These are phyloP conservation scores for Kodamaea sp. DNA, from an alignment of 1,139 yeast species.

Conservation along the genomic window DNA sequence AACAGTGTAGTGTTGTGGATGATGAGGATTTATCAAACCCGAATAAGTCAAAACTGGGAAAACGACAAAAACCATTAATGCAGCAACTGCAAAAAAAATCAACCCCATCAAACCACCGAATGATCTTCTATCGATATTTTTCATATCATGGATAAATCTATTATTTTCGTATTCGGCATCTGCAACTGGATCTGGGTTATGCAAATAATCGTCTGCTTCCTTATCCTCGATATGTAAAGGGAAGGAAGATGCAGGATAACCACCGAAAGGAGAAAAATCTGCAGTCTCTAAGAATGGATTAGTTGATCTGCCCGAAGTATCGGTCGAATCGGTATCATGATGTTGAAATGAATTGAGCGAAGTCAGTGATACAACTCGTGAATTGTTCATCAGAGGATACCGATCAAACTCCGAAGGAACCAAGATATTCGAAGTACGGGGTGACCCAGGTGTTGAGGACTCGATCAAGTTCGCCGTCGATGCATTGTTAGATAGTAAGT, in stretches of 20 bases:
- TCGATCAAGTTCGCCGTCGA: conserved; percentile 1
- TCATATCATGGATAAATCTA: conserved; percentile 56
- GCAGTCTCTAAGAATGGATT: conserved; percentile 13
- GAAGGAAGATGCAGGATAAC: conserved; percentile 85
- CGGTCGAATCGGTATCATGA: conserved; percentile 1
- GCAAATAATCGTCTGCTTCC: conserved; percentile 88
- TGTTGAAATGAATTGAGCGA: conserved; percentile 10
- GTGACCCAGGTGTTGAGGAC: conserved; percentile 2
- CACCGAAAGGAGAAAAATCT: conserved; percentile 82
- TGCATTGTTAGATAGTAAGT: conserved; percentile 6
- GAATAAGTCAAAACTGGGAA: conserved; percentile 75
- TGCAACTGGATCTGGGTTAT: conserved; percentile 87
- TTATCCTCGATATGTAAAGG: conserved; percentile 84
- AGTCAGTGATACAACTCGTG: conserved; percentile 15
- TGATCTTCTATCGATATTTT: conserved; percentile 56
- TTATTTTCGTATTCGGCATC: conserved; percentile 77
- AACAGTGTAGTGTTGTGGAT: conserved; percentile 36
- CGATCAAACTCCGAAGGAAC: conserved; percentile 17
- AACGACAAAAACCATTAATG: conserved; percentile 60
- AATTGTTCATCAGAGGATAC: conserved; percentile 17
- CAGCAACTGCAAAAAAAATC: conserved; percentile 53
- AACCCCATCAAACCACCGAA: conserved; percentile 60
- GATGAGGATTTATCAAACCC: conserved; percentile 45
- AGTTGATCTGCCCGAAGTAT: conserved; percentile 2
- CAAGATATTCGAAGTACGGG: conserved; percentile 8